These are phyloP conservation scores for Huiozyma sinensis DNA, from an alignment of 805 yeast genomes.

Conservation along the genomic window DNA sequence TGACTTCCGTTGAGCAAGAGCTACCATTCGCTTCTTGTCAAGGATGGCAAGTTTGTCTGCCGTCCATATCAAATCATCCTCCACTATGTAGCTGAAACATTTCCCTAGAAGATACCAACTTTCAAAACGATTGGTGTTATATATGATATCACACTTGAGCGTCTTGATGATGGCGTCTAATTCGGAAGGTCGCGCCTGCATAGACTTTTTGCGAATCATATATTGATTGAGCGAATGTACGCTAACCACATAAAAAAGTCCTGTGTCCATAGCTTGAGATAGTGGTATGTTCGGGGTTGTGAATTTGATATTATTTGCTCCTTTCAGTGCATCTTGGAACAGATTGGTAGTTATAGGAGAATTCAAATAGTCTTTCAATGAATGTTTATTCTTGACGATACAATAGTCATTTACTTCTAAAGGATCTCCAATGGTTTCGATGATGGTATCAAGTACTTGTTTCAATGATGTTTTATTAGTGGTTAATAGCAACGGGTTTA, in stretches of 20 bases:
- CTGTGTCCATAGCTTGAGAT: slow-evolving; percentile 50
- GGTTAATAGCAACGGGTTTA: slow-evolving; percentile 47
- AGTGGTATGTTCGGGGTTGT: slow-evolving; percentile 26
- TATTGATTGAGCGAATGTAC: slow-evolving; percentile 24
- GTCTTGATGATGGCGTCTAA: slow-evolving; percentile 61
- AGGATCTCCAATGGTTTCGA: slow-evolving; percentile 64
- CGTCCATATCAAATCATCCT: slow-evolving; percentile 88
- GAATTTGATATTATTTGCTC: slow-evolving; percentile 30
- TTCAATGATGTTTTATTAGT: slow-evolving; percentile 62
- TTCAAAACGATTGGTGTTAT: slow-evolving; percentile 61
- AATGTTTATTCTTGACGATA: slow-evolving; percentile 37
- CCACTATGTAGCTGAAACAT: slow-evolving; percentile 66
- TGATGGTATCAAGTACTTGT: slow-evolving; percentile 56
- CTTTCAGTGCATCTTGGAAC: slow-evolving; percentile 43
- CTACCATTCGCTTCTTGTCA: slow-evolving; percentile 52
- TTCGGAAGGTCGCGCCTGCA: slow-evolving; percentile 76
- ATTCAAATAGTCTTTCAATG: slow-evolving; percentile 39
- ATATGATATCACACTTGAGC: slow-evolving; percentile 55
- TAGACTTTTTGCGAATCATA: slow-evolving; percentile 57
- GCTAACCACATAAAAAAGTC: slow-evolving; percentile 39
- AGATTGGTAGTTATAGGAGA: slow-evolving; percentile 34
- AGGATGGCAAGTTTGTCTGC: slow-evolving; percentile 63
- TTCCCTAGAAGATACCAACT: slow-evolving; percentile 81
- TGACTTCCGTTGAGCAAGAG: slow-evolving; percentile 56
- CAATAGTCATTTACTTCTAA: slow-evolving; percentile 32